Evolutionary conservation across 2,329 filamentous ascomycete species (phyloP).

Genomic region (Sporothrix brunneoviolacea): DNA sequence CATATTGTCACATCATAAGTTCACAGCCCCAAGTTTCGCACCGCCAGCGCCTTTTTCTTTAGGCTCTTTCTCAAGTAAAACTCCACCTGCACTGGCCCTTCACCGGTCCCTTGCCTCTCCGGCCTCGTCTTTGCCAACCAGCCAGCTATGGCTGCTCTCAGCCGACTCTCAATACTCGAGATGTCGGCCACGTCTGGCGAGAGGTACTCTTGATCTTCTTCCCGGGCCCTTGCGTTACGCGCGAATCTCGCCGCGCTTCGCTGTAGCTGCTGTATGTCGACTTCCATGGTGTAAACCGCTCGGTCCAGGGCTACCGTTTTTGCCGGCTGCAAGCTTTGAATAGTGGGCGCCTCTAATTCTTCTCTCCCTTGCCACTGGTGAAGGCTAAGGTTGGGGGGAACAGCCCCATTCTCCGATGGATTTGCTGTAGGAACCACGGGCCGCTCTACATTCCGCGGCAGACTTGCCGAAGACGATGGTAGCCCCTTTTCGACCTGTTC

Average conservation of each 20-base stretch:
- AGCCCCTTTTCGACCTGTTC: neutral
- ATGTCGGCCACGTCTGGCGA: conserved; percentile 13
- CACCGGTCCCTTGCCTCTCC: neutral
- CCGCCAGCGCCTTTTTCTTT: conserved; percentile 7
- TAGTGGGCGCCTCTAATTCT: no score
- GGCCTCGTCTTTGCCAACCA: conserved; percentile 12
- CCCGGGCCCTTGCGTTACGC: neutral
- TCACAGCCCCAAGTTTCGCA: neutral
- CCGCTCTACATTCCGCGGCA: neutral
- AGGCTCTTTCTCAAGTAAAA: conserved; percentile 15
- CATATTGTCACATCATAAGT: neutral
- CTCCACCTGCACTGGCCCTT: conserved; percentile 11
- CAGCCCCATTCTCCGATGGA: no score
- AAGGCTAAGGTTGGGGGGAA: no score
- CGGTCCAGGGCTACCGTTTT: no score
- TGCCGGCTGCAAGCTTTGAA: no score
- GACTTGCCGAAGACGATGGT: neutral
- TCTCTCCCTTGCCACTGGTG: no score
- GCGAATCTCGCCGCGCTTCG: neutral
- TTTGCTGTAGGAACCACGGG: no score
- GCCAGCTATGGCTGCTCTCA: conserved; percentile 4
- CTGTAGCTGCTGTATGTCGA: conserved; percentile 5
- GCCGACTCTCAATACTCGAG: conserved; percentile 10
- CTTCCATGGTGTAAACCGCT: neutral
- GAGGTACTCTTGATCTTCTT: neutral